phyloP scores from a whole-genome alignment of 1,139 yeast species.

The Kodamaea derodonti region DNA sequence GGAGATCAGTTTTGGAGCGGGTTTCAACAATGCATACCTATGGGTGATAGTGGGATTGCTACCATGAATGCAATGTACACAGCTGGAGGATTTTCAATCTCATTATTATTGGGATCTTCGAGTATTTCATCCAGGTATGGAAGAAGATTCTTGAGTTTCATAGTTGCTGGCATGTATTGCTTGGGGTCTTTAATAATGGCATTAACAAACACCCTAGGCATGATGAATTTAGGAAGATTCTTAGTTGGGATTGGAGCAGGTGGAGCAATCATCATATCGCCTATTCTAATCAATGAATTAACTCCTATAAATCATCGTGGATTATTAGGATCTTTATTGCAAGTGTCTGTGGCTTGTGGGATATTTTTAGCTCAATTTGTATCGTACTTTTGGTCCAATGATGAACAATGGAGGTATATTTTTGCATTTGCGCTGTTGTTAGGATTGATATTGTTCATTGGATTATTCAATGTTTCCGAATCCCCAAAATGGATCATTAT shows the following conservation, averaged over 20 bases:
- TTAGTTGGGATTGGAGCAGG: slow-evolving; percentile 39
- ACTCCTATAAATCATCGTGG: slow-evolving; percentile 39
- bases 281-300: slow-evolving; percentile 35
- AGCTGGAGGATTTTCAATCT: slow-evolving; percentile 34
- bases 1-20: slow-evolving; percentile 24
- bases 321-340: slow-evolving; percentile 34
- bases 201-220: slow-evolving; percentile 16
- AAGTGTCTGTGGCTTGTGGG: slow-evolving; percentile 35
- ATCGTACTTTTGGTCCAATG: slow-evolving; percentile 31
- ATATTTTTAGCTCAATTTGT: slow-evolving; percentile 31
- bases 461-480: slow-evolving; percentile 32
- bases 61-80: slow-evolving; percentile 35
- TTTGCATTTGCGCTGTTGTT: slow-evolving; percentile 25
- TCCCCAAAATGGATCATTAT: slow-evolving; percentile 41
- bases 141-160: slow-evolving; percentile 22
- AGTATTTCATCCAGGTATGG: slow-evolving; percentile 23
- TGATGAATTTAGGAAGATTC: slow-evolving; percentile 27
- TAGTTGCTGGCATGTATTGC: slow-evolving; percentile 22
- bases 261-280: slow-evolving; percentile 34
- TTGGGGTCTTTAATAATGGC: slow-evolving; percentile 29
- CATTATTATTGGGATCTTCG: slow-evolving; percentile 29
- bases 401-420: slow-evolving; percentile 33
- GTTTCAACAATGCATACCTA: slow-evolving; percentile 28
- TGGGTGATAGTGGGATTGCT: slow-evolving; percentile 22
- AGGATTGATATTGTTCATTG: slow-evolving; percentile 26